Conservation (phyloP, 495 filamentous ascomycete genomes). For the Evernia prunastri region DNA sequence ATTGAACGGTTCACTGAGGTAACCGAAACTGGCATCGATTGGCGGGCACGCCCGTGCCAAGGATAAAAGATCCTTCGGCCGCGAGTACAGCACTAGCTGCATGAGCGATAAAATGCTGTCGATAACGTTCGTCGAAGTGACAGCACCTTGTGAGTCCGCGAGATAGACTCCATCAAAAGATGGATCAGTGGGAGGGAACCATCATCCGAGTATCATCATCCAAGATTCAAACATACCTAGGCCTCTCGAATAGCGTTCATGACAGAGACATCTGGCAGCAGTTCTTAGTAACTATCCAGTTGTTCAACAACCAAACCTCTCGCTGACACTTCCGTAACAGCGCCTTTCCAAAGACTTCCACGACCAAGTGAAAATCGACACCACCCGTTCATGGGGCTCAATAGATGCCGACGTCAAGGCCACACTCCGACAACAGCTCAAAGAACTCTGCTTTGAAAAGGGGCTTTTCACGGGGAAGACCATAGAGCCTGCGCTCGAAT, state of each 20-base stretch:
- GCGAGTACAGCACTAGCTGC: too few species aligned
- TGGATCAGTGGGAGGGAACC: constrained; percentile 8
- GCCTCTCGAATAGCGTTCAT: constrained; percentile 5
- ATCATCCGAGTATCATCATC: background rate
- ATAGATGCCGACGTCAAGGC: background rate
- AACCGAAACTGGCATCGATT: too few species aligned
- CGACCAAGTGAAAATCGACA: background rate
- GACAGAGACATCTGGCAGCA: constrained; percentile 5
- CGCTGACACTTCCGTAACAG: background rate
- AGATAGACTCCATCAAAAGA: background rate
- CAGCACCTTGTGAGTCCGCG: too few species aligned
- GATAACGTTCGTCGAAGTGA: too few species aligned
- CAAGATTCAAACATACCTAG: background rate
- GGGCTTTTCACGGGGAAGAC: background rate
- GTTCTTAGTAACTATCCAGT: background rate
- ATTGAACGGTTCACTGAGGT: too few species aligned
- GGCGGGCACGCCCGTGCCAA: too few species aligned
- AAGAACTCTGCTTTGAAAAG: background rate
- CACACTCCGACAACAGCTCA: background rate
- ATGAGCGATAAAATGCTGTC: too few species aligned
- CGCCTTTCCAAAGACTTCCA: constrained; percentile 9
- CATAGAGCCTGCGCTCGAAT: constrained; percentile 2
- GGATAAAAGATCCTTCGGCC: too few species aligned
- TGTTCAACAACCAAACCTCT: background rate
- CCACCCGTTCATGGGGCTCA: background rate